Evolutionary conservation across 208 protist genomes (phyloP).

Genomic region (Wallacemonas rigidus): DNA sequence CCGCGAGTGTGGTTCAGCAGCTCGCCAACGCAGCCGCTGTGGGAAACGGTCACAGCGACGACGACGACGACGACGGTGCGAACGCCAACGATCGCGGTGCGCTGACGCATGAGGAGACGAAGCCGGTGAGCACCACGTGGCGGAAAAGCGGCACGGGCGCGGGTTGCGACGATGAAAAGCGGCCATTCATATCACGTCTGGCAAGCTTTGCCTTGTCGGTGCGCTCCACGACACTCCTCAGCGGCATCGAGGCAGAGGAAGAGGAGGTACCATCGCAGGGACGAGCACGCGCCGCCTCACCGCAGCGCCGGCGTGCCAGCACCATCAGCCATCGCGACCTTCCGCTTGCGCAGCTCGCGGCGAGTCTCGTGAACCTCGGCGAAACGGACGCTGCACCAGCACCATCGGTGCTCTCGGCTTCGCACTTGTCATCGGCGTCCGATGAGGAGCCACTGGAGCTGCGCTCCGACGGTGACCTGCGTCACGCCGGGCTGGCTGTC

Average conservation of each 20-base stretch:
- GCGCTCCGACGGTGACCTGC: too few species aligned
- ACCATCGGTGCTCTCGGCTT: too few species aligned
- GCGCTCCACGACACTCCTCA: conserved; percentile 6
- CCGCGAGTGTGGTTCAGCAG: conserved; percentile 10
- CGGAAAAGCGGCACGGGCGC: background rate
- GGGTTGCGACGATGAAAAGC: background rate
- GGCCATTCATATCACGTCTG: conserved; percentile 1
- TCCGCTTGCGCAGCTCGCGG: background rate
- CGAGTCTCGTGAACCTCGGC: conserved; percentile 3
- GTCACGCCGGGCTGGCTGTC: too few species aligned
- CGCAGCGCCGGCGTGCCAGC: background rate
- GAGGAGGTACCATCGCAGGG: background rate
- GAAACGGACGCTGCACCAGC: background rate
- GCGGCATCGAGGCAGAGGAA: background rate
- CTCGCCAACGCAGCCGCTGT: background rate
- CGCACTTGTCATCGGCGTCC: too few species aligned
- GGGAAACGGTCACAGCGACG: background rate
- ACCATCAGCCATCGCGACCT: background rate
- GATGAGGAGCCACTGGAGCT: too few species aligned
- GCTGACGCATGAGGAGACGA: background rate
- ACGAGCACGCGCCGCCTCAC: background rate
- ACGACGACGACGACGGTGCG: background rate
- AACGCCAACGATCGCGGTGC: too few species aligned
- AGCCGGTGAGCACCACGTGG: background rate
- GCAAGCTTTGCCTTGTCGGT: conserved; percentile 13